A percentile compares a stretch with the other conserved stretches of the same genome.
Conservation (phyloP, 306 rosid genomes). For the Delonix regia region DNA sequence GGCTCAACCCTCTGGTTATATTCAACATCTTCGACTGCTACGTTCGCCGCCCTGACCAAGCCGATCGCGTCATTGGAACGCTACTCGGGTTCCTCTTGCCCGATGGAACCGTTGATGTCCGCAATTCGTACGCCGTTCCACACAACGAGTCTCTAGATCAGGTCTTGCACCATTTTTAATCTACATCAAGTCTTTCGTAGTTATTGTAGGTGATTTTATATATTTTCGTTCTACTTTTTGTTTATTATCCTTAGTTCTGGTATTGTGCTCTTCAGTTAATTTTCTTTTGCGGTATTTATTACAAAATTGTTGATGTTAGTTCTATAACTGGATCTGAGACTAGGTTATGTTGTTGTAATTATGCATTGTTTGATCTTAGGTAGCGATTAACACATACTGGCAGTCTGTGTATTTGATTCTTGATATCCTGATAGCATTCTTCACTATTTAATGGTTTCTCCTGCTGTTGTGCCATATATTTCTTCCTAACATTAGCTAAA, state of each 20-base stretch:
- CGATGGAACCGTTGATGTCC: slow-evolving; percentile 82
- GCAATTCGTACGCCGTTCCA: slow-evolving; percentile 95
- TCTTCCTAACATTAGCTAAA: background rate
- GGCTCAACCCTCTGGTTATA: slow-evolving; percentile 82
- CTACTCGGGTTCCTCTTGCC: slow-evolving; percentile 81
- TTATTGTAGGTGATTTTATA: background rate
- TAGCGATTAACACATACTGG: background rate
- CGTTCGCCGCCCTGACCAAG: slow-evolving; percentile 89
- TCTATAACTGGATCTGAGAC: background rate
- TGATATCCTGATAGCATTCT: background rate
- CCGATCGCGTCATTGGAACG: slow-evolving; percentile 92
- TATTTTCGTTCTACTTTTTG: background rate
- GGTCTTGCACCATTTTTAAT: slow-evolving; percentile 42
- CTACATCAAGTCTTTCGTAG: background rate
- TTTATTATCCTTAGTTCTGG: background rate
- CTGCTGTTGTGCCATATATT: background rate
- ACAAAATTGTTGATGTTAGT: background rate
- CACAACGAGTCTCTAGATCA: slow-evolving; percentile 83
- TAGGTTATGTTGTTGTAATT: background rate
- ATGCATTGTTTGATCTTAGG: background rate
- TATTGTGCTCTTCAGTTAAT: background rate
- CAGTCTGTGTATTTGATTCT: background rate
- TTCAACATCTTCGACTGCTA: slow-evolving; percentile 90
- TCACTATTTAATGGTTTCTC: background rate
- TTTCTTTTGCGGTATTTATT: background rate